Evolutionary conservation across 176 grass and related monocot species (phyloP), one percentile per base, ranked within the genome.

Genomic region (Aegilops tauschii): DNA sequence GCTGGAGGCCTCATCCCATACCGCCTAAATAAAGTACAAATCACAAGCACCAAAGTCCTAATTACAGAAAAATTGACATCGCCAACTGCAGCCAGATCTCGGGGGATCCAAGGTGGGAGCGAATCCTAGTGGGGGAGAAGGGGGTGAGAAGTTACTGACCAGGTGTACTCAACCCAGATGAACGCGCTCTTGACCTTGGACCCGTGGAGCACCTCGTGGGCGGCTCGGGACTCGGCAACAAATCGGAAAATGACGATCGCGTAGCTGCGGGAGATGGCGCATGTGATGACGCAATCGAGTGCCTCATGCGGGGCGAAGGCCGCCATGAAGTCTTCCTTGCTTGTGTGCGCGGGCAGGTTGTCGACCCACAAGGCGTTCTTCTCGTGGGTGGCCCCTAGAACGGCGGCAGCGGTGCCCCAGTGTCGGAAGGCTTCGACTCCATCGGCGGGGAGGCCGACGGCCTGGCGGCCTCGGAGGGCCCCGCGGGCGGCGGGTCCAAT

Each of bases 211-310:
- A 88, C 88, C 10, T 75, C 73, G 74, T 91, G 82, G 56, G 96
- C 90, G 6, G 85, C 80, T 68, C 85, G 89, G 40, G 96, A 94
- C 58, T 87, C 73, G 2, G 87, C 82, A 0, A 80, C 76, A 71
- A 56, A 29, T 50, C 92, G 92, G 83, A 98, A 98, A 27, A 96
- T 84, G 39, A 92, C 44, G 82, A 98, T 96, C 17, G 92, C 81
- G 88, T 98, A 94, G 82, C 85, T 89, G 54, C 93, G 90, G 37
- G 90, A 66, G 11, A 87, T 88, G 31, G 31, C 31, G 16, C 86
- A 86, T 14, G 86, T 87, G n/a, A 90, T 69, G 54, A 77, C 82
- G 87, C 92, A 98, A 85, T 98, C 93, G 63, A 98, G 90, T 5
- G 87, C 96, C 50, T 92, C 92, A 76, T 90, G 86, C 28, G 88